Conservation (phyloP, 2,329 filamentous ascomycete species). For the Chaetomiaceae sp. region DNA sequence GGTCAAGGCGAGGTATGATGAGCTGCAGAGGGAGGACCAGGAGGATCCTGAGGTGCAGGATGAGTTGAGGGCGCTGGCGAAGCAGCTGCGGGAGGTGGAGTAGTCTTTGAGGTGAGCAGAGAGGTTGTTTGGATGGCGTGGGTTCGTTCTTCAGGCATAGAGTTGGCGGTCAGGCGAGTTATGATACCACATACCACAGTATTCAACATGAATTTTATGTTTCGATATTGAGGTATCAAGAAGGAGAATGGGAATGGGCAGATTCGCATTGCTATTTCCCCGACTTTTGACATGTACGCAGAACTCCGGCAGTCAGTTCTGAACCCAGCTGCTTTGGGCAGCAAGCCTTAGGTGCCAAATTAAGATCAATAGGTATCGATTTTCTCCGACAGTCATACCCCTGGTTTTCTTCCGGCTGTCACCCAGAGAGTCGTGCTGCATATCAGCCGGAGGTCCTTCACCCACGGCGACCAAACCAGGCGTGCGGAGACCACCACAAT, state of each 20-base stretch:
- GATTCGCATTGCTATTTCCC: neutral
- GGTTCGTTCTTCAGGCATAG: neutral
- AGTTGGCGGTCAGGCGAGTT: neutral
- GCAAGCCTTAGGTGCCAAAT: conserved; percentile 6
- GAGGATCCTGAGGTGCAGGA: conserved; percentile 17
- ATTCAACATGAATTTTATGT: neutral
- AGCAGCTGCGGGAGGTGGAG: conserved; percentile 19
- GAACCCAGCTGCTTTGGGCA: neutral
- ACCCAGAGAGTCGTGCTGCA: conserved; percentile 2
- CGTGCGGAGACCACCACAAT: neutral
- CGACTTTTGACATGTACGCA: neutral
- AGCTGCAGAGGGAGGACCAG: conserved; percentile 18
- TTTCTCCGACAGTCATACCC: conserved; percentile 7
- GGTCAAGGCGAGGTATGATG: conserved; percentile 15
- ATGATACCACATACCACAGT: neutral
- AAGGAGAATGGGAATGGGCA: neutral
- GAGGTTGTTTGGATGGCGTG: neutral
- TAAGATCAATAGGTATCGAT: conserved; percentile 10
- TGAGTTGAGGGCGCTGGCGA: conserved; percentile 16
- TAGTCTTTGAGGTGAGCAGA: neutral
- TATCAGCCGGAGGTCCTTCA: conserved; percentile 15
- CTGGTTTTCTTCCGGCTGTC: conserved; percentile 8
- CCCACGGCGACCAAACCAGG: conserved; percentile 2
- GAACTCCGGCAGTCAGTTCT: conserved; percentile 1
- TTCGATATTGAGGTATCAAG: too few species aligned